Conservation (phyloP, 768 basidiomycete genomes). For the Suillus sp. region DNA sequence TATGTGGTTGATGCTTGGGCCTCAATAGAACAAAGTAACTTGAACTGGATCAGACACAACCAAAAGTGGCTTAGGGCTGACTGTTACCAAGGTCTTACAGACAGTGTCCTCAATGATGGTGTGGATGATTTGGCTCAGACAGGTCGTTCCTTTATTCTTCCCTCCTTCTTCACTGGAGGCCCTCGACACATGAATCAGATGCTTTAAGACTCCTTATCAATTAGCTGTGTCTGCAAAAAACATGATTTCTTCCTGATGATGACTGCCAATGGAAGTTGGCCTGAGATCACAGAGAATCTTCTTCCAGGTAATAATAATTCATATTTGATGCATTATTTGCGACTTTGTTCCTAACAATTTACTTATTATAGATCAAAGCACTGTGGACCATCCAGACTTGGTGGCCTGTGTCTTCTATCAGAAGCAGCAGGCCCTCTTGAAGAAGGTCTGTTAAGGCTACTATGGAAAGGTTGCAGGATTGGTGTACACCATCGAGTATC, state of each 20-base stretch:
- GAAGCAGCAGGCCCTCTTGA: no score
- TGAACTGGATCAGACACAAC: conserved; percentile 38
- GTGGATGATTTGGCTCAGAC: conserved; percentile 31
- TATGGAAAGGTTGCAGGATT: no score
- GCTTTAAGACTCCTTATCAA: conserved; percentile 49
- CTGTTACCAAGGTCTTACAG: conserved; percentile 35
- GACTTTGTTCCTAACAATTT: no score
- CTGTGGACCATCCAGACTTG: no score
- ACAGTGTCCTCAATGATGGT: conserved; percentile 31
- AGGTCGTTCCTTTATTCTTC: conserved; percentile 41
- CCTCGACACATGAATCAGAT: conserved; percentile 45
- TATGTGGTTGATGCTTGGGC: conserved; percentile 50
- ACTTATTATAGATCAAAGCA: no score
- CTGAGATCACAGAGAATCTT: conserved; percentile 42
- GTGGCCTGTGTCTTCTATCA: no score
- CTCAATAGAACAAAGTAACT: conserved; percentile 40
- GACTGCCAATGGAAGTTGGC: conserved; percentile 55
- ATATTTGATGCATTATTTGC: no score
- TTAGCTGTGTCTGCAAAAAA: conserved; percentile 42
- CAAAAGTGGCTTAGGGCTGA: conserved; percentile 39
- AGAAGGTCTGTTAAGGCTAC: no score
- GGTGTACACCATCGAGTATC: conserved; percentile 63
- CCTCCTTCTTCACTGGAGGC: conserved; percentile 44
- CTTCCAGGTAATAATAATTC: no score
- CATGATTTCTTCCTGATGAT: conserved; percentile 53